A percentile compares a stretch with the other conserved stretches of the same genome.
These are phyloP conservation scores for Flaveria robusta DNA, from an alignment of 129 eudicot species.

Conservation along the genomic window DNA sequence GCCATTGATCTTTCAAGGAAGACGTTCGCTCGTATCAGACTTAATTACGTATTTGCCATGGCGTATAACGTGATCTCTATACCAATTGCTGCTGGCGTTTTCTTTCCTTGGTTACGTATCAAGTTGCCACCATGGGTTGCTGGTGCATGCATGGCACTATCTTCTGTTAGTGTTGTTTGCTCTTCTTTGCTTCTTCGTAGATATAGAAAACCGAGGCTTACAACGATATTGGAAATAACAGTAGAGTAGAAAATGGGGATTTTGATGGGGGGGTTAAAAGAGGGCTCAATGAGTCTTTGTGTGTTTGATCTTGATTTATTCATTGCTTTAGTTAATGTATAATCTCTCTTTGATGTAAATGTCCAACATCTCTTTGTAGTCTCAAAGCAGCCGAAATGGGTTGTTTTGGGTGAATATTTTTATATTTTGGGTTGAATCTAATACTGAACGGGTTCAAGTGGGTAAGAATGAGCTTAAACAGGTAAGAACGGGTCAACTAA, in stretches of 20 bases:
- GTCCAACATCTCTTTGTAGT: conserved; percentile 29
- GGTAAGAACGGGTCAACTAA: no score
- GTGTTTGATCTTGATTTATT: conserved; percentile 34
- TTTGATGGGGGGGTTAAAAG: conserved; percentile 11
- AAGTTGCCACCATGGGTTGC: conserved; percentile 97
- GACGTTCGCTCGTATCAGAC: conserved; percentile 74
- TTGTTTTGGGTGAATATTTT: no score
- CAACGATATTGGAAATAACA: conserved; percentile 77
- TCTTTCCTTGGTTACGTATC: conserved; percentile 68
- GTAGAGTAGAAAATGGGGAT: conserved; percentile 60
- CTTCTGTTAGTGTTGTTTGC: conserved; percentile 93
- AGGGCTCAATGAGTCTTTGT: conserved; percentile 32
- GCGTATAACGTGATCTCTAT: conserved; percentile 80
- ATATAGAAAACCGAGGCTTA: conserved; percentile 84
- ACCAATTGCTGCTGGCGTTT: conserved; percentile 88
- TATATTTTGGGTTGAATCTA: no score
- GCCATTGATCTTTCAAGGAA: conserved; percentile 96
- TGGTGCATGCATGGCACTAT: conserved; percentile 97
- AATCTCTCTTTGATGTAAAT: conserved; percentile 45
- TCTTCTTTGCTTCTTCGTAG: conserved; percentile 88
- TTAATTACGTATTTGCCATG: conserved; percentile 91
- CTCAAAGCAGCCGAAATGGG: no score
- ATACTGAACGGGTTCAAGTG: no score
- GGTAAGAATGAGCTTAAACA: no score
- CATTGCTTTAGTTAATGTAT: conserved; percentile 31